Base-by-base conservation (phyloP, 1,139 yeast species). In the Pneumocystis canis region DNA sequence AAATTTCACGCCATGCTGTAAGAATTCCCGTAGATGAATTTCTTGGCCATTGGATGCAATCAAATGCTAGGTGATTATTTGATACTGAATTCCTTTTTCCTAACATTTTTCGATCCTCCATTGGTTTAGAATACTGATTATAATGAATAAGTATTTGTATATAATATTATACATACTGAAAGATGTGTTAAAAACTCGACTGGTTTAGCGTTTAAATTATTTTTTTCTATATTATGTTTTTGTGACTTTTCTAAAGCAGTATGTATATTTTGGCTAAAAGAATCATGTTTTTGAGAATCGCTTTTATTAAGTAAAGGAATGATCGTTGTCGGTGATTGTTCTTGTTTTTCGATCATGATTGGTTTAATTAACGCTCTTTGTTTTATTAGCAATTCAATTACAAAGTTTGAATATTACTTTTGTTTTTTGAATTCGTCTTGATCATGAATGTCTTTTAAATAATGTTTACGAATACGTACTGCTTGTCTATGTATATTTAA, bases 1-100 rank as follows among this genome's bases (percentile, higher is more conserved):
- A 59, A 25, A 63, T 57, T 5, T 59, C 62, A n/a, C 63, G 63
- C 65, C 65, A 63, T 11, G 65, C 65, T 4, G 65, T 62, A 31
- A 63, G 58, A 39, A 63, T 63, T n/a, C 63, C 63, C 3, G 65
- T 57, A 54, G 61, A 56, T 20, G 65, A 37, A 31, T 33, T 59
- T 9, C 57, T 56, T 28, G 61, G 65, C 65, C 64, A 63, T 28
- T 63, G 58, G 11, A 30, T 53, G 5, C 63, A 58, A 47, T 62
- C 61, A 30, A 63, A 58, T 47, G 31, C 16, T 9, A 47, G 9
- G 25, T 25, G 30, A 25, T 47, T 47, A 47, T 47, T 47, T 25
- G 25, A 7, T 25, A 20, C 2, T 3, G 9, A 1, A 14, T 11
- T 37, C n/a, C 25, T 14, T 16, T 20, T 47, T 47, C 25, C 16